Evolutionary conservation across 2,329 filamentous ascomycete species (phyloP).

Genomic region (Aspergillus sp.): DNA sequence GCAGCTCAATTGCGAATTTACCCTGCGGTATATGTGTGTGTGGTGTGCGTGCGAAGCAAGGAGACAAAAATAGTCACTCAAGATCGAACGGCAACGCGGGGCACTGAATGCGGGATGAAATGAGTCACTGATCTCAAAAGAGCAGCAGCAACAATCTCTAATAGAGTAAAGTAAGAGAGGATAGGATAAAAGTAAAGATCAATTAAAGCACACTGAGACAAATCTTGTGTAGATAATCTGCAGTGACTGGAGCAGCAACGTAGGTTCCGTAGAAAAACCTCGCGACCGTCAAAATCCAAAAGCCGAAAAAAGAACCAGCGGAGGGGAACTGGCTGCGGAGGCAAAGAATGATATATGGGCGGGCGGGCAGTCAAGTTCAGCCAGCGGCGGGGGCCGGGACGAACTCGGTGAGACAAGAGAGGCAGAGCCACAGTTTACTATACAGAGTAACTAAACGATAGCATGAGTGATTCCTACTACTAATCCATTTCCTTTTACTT

Average conservation of each 20-base stretch:
- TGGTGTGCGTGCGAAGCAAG: not conserved
- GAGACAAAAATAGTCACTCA: not conserved
- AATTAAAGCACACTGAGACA: constrained; percentile 3
- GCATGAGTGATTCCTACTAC: no score
- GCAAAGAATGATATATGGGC: constrained; percentile 20
- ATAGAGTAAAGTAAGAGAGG: no score
- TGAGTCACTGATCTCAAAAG: constrained; percentile 1
- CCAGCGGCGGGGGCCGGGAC: constrained; percentile 11
- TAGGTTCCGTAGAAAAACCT: constrained; percentile 14
- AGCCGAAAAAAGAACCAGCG: constrained; percentile 25
- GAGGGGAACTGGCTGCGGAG: constrained; percentile 18
- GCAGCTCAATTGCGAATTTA: not conserved
- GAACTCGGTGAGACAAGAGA: constrained; percentile 12
- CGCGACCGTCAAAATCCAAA: constrained; percentile 33
- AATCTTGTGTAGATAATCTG: constrained; percentile 7
- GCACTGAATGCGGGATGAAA: not conserved
- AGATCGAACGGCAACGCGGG: not conserved
- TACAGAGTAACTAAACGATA: no score
- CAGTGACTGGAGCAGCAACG: constrained; percentile 28
- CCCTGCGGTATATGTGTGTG: not conserved
- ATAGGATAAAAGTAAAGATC: not conserved
- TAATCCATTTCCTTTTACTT: not conserved
- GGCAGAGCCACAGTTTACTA: no score
- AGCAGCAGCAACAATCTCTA: not conserved
- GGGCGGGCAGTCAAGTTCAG: not conserved